A percentile compares a stretch with the other conserved stretches of the same genome.
phyloP scores from a whole-genome alignment of 495 filamentous ascomycete species.

The Paragyromitra xinjiangensis region DNA sequence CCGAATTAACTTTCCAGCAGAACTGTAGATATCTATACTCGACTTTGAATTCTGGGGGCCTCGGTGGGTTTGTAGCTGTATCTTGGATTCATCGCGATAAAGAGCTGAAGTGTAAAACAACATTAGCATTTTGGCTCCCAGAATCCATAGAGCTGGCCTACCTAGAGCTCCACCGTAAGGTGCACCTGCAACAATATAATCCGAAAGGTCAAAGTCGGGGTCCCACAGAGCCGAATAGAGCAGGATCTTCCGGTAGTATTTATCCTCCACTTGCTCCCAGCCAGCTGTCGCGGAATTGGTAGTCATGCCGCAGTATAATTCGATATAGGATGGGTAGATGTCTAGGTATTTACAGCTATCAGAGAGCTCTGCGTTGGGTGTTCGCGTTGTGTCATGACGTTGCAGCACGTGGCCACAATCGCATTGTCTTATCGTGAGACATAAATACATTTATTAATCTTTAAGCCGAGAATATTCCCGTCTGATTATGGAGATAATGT shows the following conservation, averaged over 20 bases:
- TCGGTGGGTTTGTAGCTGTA: conserved; percentile 77
- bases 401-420: conserved; percentile 34
- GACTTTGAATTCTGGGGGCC: conserved; percentile 77
- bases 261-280: conserved; percentile 91
- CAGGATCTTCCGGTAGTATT: conserved; percentile 91
- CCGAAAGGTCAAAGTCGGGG: conserved; percentile 90
- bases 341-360: conserved; percentile 6
- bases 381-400: conserved; percentile 44
- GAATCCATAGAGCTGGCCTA: conserved; percentile 13
- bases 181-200: conserved; percentile 90
- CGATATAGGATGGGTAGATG: background rate
- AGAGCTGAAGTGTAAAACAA: conserved; percentile 67
- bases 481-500: background rate
- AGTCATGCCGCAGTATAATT: conserved; percentile 52
- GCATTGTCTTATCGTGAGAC: conserved; percentile 26
- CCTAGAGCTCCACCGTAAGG: conserved; percentile 84
- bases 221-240: conserved; percentile 93
- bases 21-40: conserved; percentile 93
- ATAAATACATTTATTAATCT: background rate
- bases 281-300: conserved; percentile 74
- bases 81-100: conserved; percentile 77
- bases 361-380: conserved; percentile 30
- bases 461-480: background rate
- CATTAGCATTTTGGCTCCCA: conserved; percentile 6
- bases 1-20: conserved; percentile 82